These are phyloP conservation scores for Caryopteris hybrid DNA, from an alignment of 305 asterid species.

Conservation along the genomic window DNA sequence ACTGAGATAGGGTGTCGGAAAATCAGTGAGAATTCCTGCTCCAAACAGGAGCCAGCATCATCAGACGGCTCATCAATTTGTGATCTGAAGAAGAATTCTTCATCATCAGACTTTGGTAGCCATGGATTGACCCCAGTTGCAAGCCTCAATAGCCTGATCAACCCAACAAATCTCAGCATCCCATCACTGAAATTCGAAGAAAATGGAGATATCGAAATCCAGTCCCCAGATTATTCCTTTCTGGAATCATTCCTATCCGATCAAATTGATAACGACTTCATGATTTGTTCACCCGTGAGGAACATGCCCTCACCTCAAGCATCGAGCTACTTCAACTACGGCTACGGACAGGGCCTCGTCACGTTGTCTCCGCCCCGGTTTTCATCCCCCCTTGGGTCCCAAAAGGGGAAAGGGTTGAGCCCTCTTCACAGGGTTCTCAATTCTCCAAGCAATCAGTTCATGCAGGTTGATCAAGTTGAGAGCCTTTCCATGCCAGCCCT, in stretches of 20 bases:
- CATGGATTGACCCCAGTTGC: constrained; percentile 1
- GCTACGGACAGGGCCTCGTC: constrained; percentile 23
- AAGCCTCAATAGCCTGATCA: constrained; percentile 15
- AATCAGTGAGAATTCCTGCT: constrained; percentile 16
- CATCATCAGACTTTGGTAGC: constrained; percentile 16
- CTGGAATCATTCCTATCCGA: constrained; percentile 80
- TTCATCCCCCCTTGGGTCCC: constrained; percentile 39
- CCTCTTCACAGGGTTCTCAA: constrained; percentile 65
- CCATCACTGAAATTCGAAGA: constrained; percentile 44
- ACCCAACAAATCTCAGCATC: constrained; percentile 31
- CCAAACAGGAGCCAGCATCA: constrained; percentile 29
- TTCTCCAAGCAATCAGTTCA: constrained; percentile 57
- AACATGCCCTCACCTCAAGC: constrained; percentile 37
- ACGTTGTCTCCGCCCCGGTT: constrained; percentile 51
- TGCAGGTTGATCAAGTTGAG: constrained; percentile 62
- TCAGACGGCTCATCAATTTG: constrained; percentile 15
- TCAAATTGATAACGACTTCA: constrained; percentile 59
- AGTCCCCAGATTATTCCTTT: constrained; percentile 64
- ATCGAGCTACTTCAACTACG: constrained; percentile 1
- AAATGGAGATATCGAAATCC: constrained; percentile 32
- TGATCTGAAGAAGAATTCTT: constrained; percentile 20
- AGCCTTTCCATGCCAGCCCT: constrained; percentile 60
- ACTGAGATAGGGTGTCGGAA: constrained; percentile 16
- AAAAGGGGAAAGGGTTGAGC: constrained; percentile 59
- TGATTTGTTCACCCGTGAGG: constrained; percentile 70